phyloP scores from a whole-genome alignment of 1,139 yeast genomes.

The Hanseniaspora sp. region DNA sequence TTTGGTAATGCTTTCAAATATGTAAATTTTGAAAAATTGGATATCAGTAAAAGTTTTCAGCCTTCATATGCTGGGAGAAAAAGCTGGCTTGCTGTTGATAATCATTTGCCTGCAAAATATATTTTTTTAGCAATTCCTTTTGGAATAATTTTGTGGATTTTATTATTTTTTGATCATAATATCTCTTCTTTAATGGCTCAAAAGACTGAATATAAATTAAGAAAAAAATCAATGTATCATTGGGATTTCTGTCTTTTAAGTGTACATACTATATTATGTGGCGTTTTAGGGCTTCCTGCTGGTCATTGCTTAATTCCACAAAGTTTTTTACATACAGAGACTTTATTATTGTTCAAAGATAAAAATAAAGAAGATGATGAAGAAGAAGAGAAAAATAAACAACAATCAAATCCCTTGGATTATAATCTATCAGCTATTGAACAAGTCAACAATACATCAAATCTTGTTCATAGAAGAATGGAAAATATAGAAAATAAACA shows the following conservation, averaged over 20 bases:
- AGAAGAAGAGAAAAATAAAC: not conserved
- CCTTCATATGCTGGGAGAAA: conserved; percentile 46
- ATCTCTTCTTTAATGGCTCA: conserved; percentile 90
- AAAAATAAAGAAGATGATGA: conserved; percentile 2
- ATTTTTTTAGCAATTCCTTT: conserved; percentile 86
- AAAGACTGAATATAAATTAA: conserved; percentile 64
- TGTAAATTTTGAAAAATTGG: conserved; percentile 48
- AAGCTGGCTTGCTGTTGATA: conserved; percentile 32
- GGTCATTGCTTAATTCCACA: conserved; percentile 96
- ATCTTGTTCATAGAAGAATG: not conserved
- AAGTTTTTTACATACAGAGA: conserved; percentile 83
- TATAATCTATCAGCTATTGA: too few relatives aligned
- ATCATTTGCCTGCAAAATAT: conserved; percentile 28
- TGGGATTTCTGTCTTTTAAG: conserved; percentile 86
- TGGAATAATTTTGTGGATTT: conserved; percentile 68
- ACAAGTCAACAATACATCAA: not conserved
- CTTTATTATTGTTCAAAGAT: conserved; percentile 48
- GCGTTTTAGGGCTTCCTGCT: conserved; percentile 81
- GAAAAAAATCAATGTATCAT: conserved; percentile 81
- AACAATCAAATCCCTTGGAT: not conserved
- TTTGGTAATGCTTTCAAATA: conserved; percentile 64
- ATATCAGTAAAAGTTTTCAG: conserved; percentile 59
- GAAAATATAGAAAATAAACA: not conserved
- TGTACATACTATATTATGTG: conserved; percentile 73
- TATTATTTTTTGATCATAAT: conserved; percentile 90